Conservation (phyloP, 163 green algal species). For the Scenedesmus sp. region DNA sequence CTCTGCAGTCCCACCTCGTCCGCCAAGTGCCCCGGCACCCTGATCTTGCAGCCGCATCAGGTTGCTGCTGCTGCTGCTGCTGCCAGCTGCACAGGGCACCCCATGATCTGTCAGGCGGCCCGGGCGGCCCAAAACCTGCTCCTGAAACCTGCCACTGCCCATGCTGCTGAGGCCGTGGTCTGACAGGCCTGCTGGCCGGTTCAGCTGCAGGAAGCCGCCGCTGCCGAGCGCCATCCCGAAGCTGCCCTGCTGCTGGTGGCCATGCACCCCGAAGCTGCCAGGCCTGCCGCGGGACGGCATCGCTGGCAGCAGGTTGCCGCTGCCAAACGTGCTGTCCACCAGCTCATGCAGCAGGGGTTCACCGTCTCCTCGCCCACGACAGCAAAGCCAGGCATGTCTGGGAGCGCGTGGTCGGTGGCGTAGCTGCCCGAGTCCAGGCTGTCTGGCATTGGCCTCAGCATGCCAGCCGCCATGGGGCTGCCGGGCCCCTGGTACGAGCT, state of each 20-base stretch:
- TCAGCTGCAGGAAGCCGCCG: not conserved
- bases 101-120: not conserved
- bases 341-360: not conserved
- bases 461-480: not conserved
- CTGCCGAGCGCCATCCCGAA: not conserved
- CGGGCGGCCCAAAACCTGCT: not conserved
- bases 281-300: not conserved
- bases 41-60: not conserved
- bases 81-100: not conserved
- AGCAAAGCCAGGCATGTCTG: not conserved
- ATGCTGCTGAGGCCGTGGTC: not conserved
- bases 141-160: not conserved
- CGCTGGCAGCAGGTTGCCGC: not conserved
- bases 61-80: not conserved
- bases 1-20: not conserved
- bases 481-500: not conserved
- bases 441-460: not conserved
- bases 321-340: not conserved
- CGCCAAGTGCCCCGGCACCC: not conserved
- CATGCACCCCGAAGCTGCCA: not conserved
- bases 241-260: constrained; percentile 16
- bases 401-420: not conserved
- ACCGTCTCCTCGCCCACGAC: not conserved
- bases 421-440: not conserved
- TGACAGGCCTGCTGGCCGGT: not conserved